Conservation (phyloP, 306 rosid species). For the Rosa chinensis region DNA sequence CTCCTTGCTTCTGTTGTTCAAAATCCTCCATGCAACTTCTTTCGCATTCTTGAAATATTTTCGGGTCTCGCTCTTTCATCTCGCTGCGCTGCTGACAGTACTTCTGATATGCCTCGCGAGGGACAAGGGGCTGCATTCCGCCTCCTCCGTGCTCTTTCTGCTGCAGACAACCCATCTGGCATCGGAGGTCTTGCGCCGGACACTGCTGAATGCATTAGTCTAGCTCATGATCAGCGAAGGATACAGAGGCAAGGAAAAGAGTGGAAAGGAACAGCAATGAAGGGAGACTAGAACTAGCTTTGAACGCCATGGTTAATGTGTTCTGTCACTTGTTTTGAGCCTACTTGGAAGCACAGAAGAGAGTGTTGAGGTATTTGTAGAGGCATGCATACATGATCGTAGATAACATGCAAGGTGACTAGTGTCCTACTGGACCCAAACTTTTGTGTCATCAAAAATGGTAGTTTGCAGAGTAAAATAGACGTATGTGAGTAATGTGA, state of each 20-base stretch:
- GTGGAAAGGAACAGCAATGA: slow-evolving; percentile 12
- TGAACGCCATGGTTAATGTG: slow-evolving; percentile 11
- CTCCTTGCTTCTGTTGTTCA: not conserved
- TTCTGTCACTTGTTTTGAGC: not conserved
- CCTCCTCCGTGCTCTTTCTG: slow-evolving; percentile 1
- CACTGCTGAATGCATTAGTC: not conserved
- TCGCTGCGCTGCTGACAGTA: not conserved
- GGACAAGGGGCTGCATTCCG: not conserved
- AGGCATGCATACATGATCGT: not conserved
- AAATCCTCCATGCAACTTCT: not conserved
- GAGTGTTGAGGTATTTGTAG: slow-evolving; percentile 13
- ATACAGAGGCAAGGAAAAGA: slow-evolving; percentile 11
- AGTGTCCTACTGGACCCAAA: not conserved
- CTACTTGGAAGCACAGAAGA: not conserved
- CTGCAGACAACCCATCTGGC: not conserved
- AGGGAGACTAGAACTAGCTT: not conserved
- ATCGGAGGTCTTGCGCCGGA: not conserved
- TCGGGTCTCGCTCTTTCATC: not conserved
- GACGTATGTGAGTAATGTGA: not conserved
- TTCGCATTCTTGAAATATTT: not conserved
- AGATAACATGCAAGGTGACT: slow-evolving; percentile 29
- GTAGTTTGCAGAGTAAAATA: not conserved
- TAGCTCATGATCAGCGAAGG: not conserved
- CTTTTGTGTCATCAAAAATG: not conserved
- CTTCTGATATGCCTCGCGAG: not conserved